phyloP scores from a whole-genome alignment of 495 filamentous ascomycete genomes.

The Sphaerosporella brunnea region DNA sequence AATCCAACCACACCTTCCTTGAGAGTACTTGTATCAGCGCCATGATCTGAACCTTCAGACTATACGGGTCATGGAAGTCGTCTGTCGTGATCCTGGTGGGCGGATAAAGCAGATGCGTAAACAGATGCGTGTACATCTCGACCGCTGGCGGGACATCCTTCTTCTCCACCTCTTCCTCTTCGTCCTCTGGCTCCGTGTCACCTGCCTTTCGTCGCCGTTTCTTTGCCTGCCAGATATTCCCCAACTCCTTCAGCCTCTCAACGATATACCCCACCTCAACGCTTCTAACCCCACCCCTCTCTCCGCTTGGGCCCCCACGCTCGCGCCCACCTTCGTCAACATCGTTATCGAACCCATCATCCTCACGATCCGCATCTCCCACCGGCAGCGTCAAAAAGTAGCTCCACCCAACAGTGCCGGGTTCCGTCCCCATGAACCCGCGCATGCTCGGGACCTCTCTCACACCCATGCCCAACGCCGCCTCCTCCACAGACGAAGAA shows the following conservation, averaged over 20 bases:
- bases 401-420: constrained; percentile 25
- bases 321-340: constrained; percentile 17
- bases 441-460: constrained; percentile 23
- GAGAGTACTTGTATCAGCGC: constrained; percentile 39
- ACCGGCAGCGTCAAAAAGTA: constrained; percentile 23
- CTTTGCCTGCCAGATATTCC: constrained; percentile 20
- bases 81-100: constrained; percentile 39
- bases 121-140: constrained; percentile 43
- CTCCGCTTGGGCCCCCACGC: constrained; percentile 6
- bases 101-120: constrained; percentile 39
- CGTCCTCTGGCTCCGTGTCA: background rate
- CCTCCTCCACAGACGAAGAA: constrained; percentile 13
- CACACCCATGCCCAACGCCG: constrained; percentile 10
- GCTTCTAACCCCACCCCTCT: constrained; percentile 19
- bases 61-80: constrained; percentile 36
- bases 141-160: constrained; percentile 27
- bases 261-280: constrained; percentile 25
- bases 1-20: constrained; percentile 54
- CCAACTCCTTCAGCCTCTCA: constrained; percentile 23
- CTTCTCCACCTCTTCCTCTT: constrained; percentile 10
- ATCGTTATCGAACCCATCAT: constrained; percentile 14
- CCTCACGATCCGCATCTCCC: constrained; percentile 15
- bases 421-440: constrained; percentile 19
- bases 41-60: constrained; percentile 40
- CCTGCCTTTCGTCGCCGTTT: constrained; percentile 1